phyloP scores from a whole-genome alignment of 1,284 basidiomycete genomes.

The Sanghuangporus baumii region DNA sequence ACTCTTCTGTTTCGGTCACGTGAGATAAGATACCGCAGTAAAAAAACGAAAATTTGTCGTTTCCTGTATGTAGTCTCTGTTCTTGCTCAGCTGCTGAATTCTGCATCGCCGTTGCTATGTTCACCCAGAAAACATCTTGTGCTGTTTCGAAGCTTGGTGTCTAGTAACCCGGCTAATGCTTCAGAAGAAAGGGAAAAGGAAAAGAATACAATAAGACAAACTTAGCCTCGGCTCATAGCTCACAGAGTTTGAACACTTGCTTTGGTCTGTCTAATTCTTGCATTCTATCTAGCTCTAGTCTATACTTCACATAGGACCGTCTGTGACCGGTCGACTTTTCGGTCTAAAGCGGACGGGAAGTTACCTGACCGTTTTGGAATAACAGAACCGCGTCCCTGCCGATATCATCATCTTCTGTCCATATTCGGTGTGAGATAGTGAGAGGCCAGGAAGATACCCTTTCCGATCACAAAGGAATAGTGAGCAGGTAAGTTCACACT shows the following conservation, averaged over 20 bases:
- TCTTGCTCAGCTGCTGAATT: no score
- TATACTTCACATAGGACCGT: not conserved
- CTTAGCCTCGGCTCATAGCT: not conserved
- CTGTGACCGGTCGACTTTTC: not conserved
- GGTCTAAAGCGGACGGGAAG: not conserved
- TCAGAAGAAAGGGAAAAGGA: no score
- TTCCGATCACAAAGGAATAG: not conserved
- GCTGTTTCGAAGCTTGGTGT: no score
- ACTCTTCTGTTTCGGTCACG: not conserved
- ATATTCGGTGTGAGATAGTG: constrained; percentile 4
- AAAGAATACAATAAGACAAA: not conserved
- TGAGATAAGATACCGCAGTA: not conserved
- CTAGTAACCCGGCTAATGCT: no score
- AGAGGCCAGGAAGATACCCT: not conserved
- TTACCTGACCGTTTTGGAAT: constrained; percentile 4
- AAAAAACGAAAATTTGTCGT: not conserved
- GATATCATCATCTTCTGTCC: not conserved
- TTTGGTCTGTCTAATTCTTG: not conserved
- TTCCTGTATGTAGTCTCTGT: no score
- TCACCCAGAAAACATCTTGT: no score
- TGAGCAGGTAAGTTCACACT: not conserved
- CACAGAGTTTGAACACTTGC: not conserved
- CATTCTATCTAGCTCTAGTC: not conserved
- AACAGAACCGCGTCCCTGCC: constrained; percentile 7
- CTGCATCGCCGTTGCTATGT: no score